Conservation (phyloP, 352 stramenopile genomes). For the Phytophthora citrophthora region DNA sequence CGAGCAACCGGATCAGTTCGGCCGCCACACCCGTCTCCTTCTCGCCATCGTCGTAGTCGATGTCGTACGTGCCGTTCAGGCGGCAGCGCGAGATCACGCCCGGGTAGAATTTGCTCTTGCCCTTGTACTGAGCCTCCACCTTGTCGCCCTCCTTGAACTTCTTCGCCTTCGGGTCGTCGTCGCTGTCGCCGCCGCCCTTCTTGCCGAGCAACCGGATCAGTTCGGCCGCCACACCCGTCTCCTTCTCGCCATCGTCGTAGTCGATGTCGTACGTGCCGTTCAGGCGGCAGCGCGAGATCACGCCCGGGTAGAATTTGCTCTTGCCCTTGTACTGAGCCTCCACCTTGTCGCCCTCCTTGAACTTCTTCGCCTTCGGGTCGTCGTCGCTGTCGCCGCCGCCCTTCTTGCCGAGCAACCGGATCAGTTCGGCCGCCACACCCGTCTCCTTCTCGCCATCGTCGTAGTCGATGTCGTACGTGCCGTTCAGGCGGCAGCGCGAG, state of each 20-base stretch:
- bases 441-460: constrained; percentile 23
- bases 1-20: neutral
- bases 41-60: neutral
- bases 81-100: neutral
- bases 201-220: neutral
- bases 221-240: constrained; percentile 21
- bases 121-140: neutral
- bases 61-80: neutral
- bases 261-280: constrained; percentile 25
- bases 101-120: neutral
- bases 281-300: constrained; percentile 21
- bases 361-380: constrained; percentile 19
- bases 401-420: constrained; percentile 15
- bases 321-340: constrained; percentile 25
- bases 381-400: constrained; percentile 13
- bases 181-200: neutral
- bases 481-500: constrained; percentile 19
- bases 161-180: neutral
- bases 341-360: constrained; percentile 24
- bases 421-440: constrained; percentile 21
- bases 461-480: constrained; percentile 26
- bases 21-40: neutral
- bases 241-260: constrained; percentile 23
- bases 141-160: neutral
- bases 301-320: constrained; percentile 21